Evolutionary conservation across 306 rosid species (phyloP).

Genomic region (Castanea sativa): DNA sequence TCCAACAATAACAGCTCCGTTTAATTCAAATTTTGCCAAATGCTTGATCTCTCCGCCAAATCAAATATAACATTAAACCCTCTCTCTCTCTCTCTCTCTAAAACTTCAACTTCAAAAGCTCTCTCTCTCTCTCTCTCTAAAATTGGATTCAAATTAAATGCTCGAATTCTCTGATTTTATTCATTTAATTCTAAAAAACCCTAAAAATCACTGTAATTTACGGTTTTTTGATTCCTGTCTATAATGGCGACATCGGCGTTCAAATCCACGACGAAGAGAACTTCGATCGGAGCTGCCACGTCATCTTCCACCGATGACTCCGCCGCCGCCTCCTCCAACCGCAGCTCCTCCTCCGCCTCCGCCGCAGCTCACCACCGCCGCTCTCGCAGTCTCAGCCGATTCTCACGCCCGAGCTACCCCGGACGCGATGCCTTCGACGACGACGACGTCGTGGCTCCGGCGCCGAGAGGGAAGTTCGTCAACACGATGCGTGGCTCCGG

Average conservation of each 20-base stretch:
- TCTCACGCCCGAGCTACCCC: constrained; percentile 42
- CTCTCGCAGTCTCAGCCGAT: constrained; percentile 83
- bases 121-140: neutral
- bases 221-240: neutral
- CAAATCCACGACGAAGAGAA: constrained; percentile 87
- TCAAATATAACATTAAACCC: neutral
- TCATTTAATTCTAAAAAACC: constrained; percentile 2
- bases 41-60: constrained; percentile 60
- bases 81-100: constrained; percentile 2
- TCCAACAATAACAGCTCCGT: neutral
- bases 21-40: constrained; percentile 30
- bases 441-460: constrained; percentile 6
- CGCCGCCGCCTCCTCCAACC: constrained; percentile 43
- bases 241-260: constrained; percentile 90
- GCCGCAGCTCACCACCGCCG: constrained; percentile 75
- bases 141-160: neutral
- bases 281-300: constrained; percentile 50
- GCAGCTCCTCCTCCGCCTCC: constrained; percentile 53
- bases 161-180: neutral
- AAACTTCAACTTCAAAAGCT: neutral
- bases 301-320: constrained; percentile 45
- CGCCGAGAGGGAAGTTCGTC: constrained; percentile 65
- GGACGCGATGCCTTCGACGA: constrained; percentile 28
- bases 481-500: constrained; percentile 87
- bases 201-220: neutral